Evolutionary conservation across 2,329 filamentous ascomycete species (phyloP).

Genomic region (Cladosporium oxysporum): DNA sequence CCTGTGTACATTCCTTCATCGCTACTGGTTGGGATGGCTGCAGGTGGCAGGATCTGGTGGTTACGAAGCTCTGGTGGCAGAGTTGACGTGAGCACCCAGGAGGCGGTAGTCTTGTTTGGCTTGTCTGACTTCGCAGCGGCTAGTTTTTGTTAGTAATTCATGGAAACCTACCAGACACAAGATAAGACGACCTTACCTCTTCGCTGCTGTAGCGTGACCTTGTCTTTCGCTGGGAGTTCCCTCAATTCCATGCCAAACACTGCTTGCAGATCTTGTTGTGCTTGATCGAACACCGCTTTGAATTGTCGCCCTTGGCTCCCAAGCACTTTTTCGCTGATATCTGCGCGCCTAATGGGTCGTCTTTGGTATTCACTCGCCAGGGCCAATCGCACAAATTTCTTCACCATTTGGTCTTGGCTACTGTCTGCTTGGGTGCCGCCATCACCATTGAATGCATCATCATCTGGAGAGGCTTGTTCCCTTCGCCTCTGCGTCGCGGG

Average conservation of each 20-base stretch:
- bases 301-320: conserved; percentile 70
- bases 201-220: conserved; percentile 75
- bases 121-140: conserved; percentile 57
- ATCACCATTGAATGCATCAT: conserved; percentile 26
- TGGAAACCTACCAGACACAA: neutral
- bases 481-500: conserved; percentile 35
- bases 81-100: conserved; percentile 75
- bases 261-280: conserved; percentile 69
- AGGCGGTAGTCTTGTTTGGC: conserved; percentile 41
- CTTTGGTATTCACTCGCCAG: conserved; percentile 62
- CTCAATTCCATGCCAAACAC: conserved; percentile 92
- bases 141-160: conserved; percentile 25
- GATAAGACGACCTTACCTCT: conserved; percentile 56
- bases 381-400: conserved; percentile 63
- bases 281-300: conserved; percentile 71
- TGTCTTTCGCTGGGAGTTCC: conserved; percentile 79
- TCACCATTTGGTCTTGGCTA: conserved; percentile 52
- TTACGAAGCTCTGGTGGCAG: conserved; percentile 68
- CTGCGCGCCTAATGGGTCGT: conserved; percentile 57
- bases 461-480: conserved; percentile 23
- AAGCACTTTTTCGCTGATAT: conserved; percentile 67
- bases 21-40: conserved; percentile 63
- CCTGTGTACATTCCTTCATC: conserved; percentile 79
- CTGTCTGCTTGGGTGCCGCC: conserved; percentile 31
- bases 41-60: conserved; percentile 67